Conservation (phyloP, 2,329 filamentous ascomycete species). For the Diplodia sapinea region DNA sequence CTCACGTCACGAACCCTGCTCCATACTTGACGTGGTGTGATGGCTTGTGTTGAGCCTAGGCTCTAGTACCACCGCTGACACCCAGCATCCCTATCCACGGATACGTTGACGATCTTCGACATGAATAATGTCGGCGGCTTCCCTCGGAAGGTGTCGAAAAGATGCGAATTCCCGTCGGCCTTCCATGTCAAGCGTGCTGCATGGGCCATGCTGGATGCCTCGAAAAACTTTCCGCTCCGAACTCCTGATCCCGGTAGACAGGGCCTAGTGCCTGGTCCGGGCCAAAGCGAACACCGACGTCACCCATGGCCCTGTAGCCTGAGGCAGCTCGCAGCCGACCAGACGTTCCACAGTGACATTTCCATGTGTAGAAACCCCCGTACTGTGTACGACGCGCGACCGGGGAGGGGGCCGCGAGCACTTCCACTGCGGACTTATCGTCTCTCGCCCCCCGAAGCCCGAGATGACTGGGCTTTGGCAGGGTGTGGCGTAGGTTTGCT, state of each 20-base stretch:
- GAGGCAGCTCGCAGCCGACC: slow-evolving; percentile 10
- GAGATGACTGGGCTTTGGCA: slow-evolving; percentile 20
- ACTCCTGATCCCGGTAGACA: slow-evolving; percentile 13
- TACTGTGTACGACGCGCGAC: background rate
- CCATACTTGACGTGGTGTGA: slow-evolving; percentile 24
- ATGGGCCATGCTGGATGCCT: slow-evolving; percentile 8
- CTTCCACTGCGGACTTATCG: slow-evolving; percentile 12
- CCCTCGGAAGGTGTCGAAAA: slow-evolving; percentile 15
- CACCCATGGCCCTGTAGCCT: slow-evolving; percentile 2
- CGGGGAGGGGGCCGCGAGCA: background rate
- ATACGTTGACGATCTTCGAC: background rate
- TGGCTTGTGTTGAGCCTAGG: slow-evolving; percentile 15
- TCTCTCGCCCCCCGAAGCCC: background rate
- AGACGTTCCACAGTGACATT: slow-evolving; percentile 11
- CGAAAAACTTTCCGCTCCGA: background rate
- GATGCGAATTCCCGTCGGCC: slow-evolving; percentile 3
- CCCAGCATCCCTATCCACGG: slow-evolving; percentile 4
- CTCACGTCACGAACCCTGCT: slow-evolving; percentile 28
- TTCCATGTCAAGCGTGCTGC: slow-evolving; percentile 8
- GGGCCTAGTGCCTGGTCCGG: slow-evolving; percentile 21
- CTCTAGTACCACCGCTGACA: background rate
- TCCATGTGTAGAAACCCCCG: background rate
- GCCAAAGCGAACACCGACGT: slow-evolving; percentile 18
- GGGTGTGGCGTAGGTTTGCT: slow-evolving; percentile 23
- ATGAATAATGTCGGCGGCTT: slow-evolving; percentile 15